Evolutionary conservation across 2,329 filamentous ascomycete species (phyloP), one percentile per base, ranked within the genome.

Genomic region (Thermothelomyces thermophilus): DNA sequence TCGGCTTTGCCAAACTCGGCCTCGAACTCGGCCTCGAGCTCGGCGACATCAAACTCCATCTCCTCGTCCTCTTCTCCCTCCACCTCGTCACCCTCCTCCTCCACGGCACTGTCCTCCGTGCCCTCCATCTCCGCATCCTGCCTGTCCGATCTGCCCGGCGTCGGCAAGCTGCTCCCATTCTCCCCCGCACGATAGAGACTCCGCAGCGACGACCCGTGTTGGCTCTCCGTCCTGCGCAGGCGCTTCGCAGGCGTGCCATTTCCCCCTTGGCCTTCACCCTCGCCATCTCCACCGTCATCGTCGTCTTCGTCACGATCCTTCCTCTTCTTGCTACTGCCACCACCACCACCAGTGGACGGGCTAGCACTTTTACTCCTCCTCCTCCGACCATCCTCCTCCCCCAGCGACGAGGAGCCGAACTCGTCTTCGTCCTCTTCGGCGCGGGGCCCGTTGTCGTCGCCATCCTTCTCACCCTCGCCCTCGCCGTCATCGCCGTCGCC

Each of bases 11-110:
- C 54, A 37, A 63, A 69, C 56, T 79, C 81, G 1, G 79, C 80
- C 60, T 82, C 68, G 62, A 86, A 71, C 58, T 83, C 81, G 33
- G 79, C 76, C 64, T 83, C 83, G 43, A 84, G 65, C 58, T 83
- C 73, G 47, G 77, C 76, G 9, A 78, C 75, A 39, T 74, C 72
- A 17, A 53, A 50, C 0, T 50, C 44, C 16, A 67, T 65, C 13
- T 54, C 36, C 13, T 36, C 48, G 13, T 51, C 48, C 13, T 43
- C 46, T n/a, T 49, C 46, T 8, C 53, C 51, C 6, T 53, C 53
- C 1, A 70, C 72, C 19, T 68, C 68, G 19, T 71, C 71, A 7
- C 71, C 71, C 10, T 59, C 67, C 46, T 62, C 70, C 24, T 10
- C 28, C 59, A 57, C 40, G 6, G 13, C 14, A 5, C 33, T 2